These are phyloP conservation scores for Mortierella sp. DNA, from an alignment of 371 early-diverging fungal genomes.

Conservation along the genomic window DNA sequence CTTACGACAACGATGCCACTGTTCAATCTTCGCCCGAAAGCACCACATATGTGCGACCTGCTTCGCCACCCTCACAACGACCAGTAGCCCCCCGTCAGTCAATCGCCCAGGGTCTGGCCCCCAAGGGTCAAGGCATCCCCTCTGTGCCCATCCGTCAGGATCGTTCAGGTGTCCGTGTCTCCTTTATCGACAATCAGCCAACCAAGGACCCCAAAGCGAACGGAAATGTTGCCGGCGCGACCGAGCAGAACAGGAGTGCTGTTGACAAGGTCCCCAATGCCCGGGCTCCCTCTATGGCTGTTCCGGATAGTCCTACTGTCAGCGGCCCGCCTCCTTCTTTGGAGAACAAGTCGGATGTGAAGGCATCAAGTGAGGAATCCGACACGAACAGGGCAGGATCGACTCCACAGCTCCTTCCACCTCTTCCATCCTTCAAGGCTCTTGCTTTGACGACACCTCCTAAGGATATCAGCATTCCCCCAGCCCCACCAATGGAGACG, in stretches of 20 bases:
- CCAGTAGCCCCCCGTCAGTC: conserved; percentile 25
- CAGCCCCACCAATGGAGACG: conserved; percentile 8
- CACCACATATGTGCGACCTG: conserved; percentile 28
- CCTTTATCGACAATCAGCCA: conserved; percentile 19
- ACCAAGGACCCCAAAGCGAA: conserved; percentile 12
- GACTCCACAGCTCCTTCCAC: conserved; percentile 28
- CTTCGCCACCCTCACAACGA: conserved; percentile 24
- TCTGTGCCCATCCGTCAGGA: conserved; percentile 34
- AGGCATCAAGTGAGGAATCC: background rate
- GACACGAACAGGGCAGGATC: background rate
- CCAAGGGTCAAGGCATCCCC: conserved; percentile 25
- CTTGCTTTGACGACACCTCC: conserved; percentile 29
- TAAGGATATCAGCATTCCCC: conserved; percentile 19
- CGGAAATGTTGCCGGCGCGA: background rate
- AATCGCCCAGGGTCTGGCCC: conserved; percentile 15
- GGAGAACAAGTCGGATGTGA: background rate
- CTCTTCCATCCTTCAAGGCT: conserved; percentile 26
- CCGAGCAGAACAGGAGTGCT: conserved; percentile 6
- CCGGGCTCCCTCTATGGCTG: conserved; percentile 6
- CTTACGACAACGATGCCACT: conserved; percentile 44
- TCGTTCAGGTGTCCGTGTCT: conserved; percentile 28
- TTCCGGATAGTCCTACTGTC: conserved; percentile 43
- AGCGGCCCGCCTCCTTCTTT: background rate
- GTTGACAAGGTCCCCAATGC: conserved; percentile 8
- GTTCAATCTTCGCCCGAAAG: conserved; percentile 23